phyloP scores from a whole-genome alignment of 2,329 filamentous ascomycete genomes.

The Aurifilum marmelostoma region DNA sequence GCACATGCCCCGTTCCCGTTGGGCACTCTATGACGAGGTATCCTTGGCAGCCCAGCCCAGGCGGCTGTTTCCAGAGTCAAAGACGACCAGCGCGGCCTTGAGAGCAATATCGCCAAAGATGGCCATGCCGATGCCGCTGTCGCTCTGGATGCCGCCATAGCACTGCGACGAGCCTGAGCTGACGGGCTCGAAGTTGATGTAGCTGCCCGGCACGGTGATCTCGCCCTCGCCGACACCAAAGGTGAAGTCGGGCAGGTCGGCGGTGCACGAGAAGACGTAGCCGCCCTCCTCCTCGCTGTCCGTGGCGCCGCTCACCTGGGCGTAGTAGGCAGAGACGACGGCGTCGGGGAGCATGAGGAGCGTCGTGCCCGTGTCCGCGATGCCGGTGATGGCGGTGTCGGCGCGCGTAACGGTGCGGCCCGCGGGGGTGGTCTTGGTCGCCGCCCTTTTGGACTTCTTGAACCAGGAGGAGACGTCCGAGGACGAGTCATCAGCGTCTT shows the following conservation, averaged over 20 bases:
- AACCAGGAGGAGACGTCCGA: constrained; percentile 1
- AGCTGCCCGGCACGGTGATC: constrained; percentile 41
- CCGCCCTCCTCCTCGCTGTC: constrained; percentile 41
- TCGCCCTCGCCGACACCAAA: constrained; percentile 40
- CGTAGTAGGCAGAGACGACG: constrained; percentile 46
- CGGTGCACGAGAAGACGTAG: constrained; percentile 43
- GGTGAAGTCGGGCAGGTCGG: constrained; percentile 40
- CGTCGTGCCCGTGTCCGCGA: constrained; percentile 49
- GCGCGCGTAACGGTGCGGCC: constrained; percentile 4
- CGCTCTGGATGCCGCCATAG: constrained; percentile 42
- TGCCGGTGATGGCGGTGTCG: constrained; percentile 41
- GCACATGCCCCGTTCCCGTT: neutral
- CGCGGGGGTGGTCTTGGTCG: constrained; percentile 11
- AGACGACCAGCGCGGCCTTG: constrained; percentile 40
- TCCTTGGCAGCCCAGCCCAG: constrained; percentile 47
- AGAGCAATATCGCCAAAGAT: constrained; percentile 38
- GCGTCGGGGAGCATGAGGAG: constrained; percentile 42
- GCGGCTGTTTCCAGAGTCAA: constrained; percentile 41
- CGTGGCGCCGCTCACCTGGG: constrained; percentile 40
- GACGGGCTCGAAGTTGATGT: constrained; percentile 41
- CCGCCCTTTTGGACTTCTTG: constrained; percentile 6
- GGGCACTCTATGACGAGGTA: constrained; percentile 3
- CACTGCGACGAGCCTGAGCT: constrained; percentile 34
- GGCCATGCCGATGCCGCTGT: constrained; percentile 32
- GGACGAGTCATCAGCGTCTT: constrained; percentile 31